Base-by-base conservation (phyloP, 2,329 filamentous ascomycete species). In the Stachybotrys chartarum region DNA sequence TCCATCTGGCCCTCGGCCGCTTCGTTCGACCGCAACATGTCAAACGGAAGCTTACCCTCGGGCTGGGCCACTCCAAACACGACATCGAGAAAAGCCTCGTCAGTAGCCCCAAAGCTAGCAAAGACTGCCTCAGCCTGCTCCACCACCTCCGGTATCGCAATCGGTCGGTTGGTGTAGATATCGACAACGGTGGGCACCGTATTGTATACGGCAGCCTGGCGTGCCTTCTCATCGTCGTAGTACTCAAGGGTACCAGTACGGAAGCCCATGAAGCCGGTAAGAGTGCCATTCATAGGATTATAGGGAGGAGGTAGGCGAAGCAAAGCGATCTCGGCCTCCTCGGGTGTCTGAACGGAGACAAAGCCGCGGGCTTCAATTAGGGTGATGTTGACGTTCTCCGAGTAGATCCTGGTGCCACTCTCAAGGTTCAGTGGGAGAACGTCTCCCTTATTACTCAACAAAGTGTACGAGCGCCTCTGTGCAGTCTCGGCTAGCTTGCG, bases 1-100 rank as follows among this genome's bases (percentile, higher is more conserved):
- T 63, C 60, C 17, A 47, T 53, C 16, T 55, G 54, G 3, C 58
- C 64, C 50, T 68, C 66, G 0, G 77, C 75, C 2, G 74, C 75
- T 48, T 62, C 65, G 32, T 32, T 51, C 7, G 73, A 76, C 12
- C 72, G 60, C 1, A 77, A 76, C 39, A 80, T 54, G 60, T 80
- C 77, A 61, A 78, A 64, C 0, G 63, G 63, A 30, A 64, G 17
- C 3, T 60, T 57, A 0, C 77, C 76, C 35, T 54, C 71, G 60
- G 0, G 77, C 50, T 35, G 5, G 31, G 30, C 68, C 2, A 67
- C 59, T 0, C 66, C 67, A 53, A 78, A 75, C 0, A 78, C 46
- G 1, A 78, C 67, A 57, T 77, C 75, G 5, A 79, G 54, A 55
- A 78, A 74, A 0, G 75, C 75, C 5, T 75, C 69, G 0, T 65